A percentile compares a stretch with the other conserved stretches of the same genome.
These are phyloP conservation scores for Globisporangium spiculum DNA, from an alignment of 352 stramenopile species.

Conservation along the genomic window DNA sequence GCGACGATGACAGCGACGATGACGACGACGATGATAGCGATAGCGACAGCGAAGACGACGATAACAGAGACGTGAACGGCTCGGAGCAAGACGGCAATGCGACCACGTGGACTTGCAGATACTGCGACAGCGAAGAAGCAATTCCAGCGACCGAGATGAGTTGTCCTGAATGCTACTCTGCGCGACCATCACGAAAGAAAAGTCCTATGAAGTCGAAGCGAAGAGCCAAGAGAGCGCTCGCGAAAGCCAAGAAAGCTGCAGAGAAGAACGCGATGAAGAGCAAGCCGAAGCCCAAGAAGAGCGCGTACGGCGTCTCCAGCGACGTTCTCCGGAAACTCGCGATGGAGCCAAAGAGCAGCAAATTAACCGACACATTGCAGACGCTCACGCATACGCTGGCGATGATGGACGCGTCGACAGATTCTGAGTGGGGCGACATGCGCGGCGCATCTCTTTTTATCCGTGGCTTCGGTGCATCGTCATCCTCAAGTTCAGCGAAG, in stretches of 20 bases:
- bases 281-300: slow-evolving; percentile 27
- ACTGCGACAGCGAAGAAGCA: slow-evolving; percentile 22
- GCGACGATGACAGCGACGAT: slow-evolving; percentile 22
- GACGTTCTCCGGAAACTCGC: slow-evolving; percentile 55
- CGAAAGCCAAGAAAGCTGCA: slow-evolving; percentile 1
- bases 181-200: slow-evolving; percentile 24
- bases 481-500: slow-evolving; percentile 35
- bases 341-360: slow-evolving; percentile 40
- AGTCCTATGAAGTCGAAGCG: slow-evolving; percentile 21
- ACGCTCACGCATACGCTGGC: slow-evolving; percentile 79
- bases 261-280: slow-evolving; percentile 37
- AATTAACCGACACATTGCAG: slow-evolving; percentile 67
- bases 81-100: slow-evolving; percentile 7
- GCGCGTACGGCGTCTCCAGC: slow-evolving; percentile 70
- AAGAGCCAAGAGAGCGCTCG: slow-evolving; percentile 23
- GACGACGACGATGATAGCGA: slow-evolving; percentile 31
- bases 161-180: slow-evolving; percentile 42
- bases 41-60: slow-evolving; percentile 29
- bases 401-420: slow-evolving; percentile 82
- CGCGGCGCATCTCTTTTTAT: slow-evolving; percentile 50
- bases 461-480: slow-evolving; percentile 40
- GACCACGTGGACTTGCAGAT: slow-evolving; percentile 30
- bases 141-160: slow-evolving; percentile 19
- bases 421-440: slow-evolving; percentile 67
- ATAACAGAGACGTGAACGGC: slow-evolving; percentile 17